A percentile compares a stretch with the other conserved stretches of the same genome.
These are phyloP conservation scores for Schwanniomyces vanrijiae DNA, from an alignment of 805 yeast species.

Conservation along the genomic window DNA sequence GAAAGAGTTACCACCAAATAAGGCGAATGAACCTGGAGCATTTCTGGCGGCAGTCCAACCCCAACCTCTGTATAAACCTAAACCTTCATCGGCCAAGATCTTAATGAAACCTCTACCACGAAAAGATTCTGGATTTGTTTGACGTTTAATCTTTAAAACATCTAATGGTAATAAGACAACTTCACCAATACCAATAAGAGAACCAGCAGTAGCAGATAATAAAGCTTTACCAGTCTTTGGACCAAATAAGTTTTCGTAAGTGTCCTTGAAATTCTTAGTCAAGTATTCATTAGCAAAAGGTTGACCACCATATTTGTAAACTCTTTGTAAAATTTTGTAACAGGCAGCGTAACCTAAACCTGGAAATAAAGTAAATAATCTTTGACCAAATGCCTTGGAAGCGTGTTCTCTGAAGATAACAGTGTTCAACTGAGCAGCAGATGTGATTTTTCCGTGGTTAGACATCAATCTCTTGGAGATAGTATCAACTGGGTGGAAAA, in stretches of 20 bases:
- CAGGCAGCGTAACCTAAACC: constrained; percentile 98
- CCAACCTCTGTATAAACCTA: constrained; percentile 95
- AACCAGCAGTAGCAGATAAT: constrained; percentile 96
- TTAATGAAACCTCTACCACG: constrained; percentile 94
- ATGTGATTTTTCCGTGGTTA: constrained; percentile 67
- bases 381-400: constrained; percentile 61
- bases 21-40: constrained; percentile 97
- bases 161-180: constrained; percentile 93
- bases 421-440: constrained; percentile 66
- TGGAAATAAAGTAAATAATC: constrained; percentile 86
- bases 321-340: constrained; percentile 94
- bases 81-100: constrained; percentile 87
- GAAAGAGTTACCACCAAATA: constrained; percentile 98
- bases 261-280: constrained; percentile 65
- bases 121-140: constrained; percentile 99
- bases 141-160: constrained; percentile 96
- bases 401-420: constrained; percentile 89
- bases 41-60: constrained; percentile 99
- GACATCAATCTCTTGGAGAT: constrained; percentile 94
- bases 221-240: constrained; percentile 96
- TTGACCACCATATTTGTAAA: constrained; percentile 98
- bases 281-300: constrained; percentile 96
- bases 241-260: constrained; percentile 79
- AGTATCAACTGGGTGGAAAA: constrained; percentile 98
- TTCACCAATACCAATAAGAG: constrained; percentile 96